Conservation (phyloP, 257 asterid genomes). For the Ocimum tenuiflorum region DNA sequence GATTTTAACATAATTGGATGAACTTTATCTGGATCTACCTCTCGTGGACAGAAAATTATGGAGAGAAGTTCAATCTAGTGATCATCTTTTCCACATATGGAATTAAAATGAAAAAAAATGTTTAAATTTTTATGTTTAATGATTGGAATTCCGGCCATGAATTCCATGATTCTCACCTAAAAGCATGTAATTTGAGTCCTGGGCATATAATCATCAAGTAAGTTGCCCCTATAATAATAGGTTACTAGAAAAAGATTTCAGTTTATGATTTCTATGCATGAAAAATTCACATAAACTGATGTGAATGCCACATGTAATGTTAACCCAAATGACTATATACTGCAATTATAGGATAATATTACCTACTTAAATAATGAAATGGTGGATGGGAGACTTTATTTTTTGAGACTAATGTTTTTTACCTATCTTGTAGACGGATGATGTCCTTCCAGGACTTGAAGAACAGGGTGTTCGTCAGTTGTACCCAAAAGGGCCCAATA, state of each 20-base stretch:
- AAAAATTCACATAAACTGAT: neutral
- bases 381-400: constrained; percentile 7
- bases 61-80: too few relatives aligned
- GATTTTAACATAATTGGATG: too few relatives aligned
- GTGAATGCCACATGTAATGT: neutral
- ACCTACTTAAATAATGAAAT: neutral
- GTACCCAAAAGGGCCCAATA: constrained; percentile 76
- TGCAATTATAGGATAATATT: neutral
- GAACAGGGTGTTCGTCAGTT: constrained; percentile 95
- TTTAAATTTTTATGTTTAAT: too few relatives aligned
- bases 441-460: constrained; percentile 83
- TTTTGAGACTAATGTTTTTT: constrained; percentile 10
- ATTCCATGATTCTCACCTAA: too few relatives aligned
- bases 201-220: too few relatives aligned
- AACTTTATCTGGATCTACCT: too few relatives aligned
- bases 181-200: too few relatives aligned
- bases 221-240: too few relatives aligned
- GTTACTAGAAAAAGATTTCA: neutral
- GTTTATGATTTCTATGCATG: neutral
- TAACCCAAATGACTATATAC: neutral
- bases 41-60: neutral
- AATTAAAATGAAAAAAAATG: too few relatives aligned
- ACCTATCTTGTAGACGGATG: constrained; percentile 61
- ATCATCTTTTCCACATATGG: too few relatives aligned
- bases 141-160: neutral